phyloP scores from a whole-genome alignment of 768 basidiomycete genomes.

The Daedaleopsis nitida region DNA sequence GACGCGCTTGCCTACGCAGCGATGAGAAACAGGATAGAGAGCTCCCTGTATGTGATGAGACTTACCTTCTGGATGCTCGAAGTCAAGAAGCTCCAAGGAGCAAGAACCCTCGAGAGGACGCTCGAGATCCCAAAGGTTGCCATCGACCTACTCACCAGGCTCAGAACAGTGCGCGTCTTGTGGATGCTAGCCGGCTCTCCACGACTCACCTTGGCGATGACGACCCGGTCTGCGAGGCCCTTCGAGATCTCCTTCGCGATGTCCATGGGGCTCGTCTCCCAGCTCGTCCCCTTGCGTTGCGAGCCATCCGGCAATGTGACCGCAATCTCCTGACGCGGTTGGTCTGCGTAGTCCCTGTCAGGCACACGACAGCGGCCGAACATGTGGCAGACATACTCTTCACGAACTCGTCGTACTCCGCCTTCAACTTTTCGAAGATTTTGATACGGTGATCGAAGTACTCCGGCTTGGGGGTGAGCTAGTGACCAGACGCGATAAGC shows the following conservation, averaged over 20 bases:
- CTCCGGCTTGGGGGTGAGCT: constrained; percentile 82
- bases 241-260: constrained; percentile 88
- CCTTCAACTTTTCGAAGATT: constrained; percentile 86
- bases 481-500: constrained; percentile 15
- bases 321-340: constrained; percentile 81
- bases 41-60: background rate
- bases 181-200: background rate
- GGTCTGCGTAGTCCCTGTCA: constrained; percentile 42
- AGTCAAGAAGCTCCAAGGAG: constrained; percentile 85
- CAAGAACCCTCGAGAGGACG: constrained; percentile 88
- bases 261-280: constrained; percentile 94
- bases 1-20: constrained; percentile 74
- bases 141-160: constrained; percentile 62
- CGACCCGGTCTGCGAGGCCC: constrained; percentile 82
- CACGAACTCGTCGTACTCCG: constrained; percentile 78
- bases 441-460: constrained; percentile 90
- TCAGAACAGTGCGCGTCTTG: constrained; percentile 1
- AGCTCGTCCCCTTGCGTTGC: constrained; percentile 80
- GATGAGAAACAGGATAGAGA: background rate
- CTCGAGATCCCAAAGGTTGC: constrained; percentile 90
- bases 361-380: background rate
- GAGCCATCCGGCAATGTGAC: constrained; percentile 89
- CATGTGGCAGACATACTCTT: constrained; percentile 53
- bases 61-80: constrained; percentile 86
- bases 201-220: constrained; percentile 83